A percentile compares a stretch with the other conserved stretches of the same genome.
Evolutionary conservation across 768 basidiomycete species (phyloP).

Genomic region (Calocera cornea): DNA sequence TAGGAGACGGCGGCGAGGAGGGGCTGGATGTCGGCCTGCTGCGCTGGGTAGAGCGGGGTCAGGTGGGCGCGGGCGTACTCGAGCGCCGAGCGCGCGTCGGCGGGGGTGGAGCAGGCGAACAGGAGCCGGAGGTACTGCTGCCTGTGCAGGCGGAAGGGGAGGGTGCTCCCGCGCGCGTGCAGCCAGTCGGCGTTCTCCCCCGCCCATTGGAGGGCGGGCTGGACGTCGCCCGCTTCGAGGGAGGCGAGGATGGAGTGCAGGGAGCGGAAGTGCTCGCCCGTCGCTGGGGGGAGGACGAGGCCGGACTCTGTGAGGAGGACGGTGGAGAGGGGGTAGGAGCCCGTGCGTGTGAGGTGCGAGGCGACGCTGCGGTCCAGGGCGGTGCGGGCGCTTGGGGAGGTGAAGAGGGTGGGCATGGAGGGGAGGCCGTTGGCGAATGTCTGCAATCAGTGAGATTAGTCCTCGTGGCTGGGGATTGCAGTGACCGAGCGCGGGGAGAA

Average conservation of each 20-base stretch:
- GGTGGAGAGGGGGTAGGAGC: slow-evolving; percentile 64
- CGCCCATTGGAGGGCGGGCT: slow-evolving; percentile 43
- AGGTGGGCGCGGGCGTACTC: slow-evolving; percentile 60
- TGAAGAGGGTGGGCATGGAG: slow-evolving; percentile 52
- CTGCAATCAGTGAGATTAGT: too few species aligned
- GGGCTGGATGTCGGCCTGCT: slow-evolving; percentile 50
- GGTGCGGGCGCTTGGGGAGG: slow-evolving; percentile 40
- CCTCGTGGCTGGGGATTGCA: too few species aligned
- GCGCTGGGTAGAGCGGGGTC: slow-evolving; percentile 46
- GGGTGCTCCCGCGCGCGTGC: slow-evolving; percentile 52
- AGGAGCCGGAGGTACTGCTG: slow-evolving; percentile 78
- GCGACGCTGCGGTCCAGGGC: slow-evolving; percentile 62
- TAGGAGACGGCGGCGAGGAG: slow-evolving; percentile 56
- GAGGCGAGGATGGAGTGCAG: slow-evolving; percentile 14
- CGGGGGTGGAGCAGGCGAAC: slow-evolving; percentile 41
- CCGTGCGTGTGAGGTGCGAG: slow-evolving; percentile 64
- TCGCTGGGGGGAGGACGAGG: slow-evolving; percentile 26
- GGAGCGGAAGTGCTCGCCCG: not conserved
- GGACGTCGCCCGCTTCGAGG: slow-evolving; percentile 16
- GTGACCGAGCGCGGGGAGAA: not conserved
- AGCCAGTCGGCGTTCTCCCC: slow-evolving; percentile 52
- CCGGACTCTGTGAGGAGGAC: slow-evolving; percentile 52
- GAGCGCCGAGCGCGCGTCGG: slow-evolving; percentile 46
- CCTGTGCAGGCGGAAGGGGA: slow-evolving; percentile 83
- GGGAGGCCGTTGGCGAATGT: slow-evolving; percentile 43